Base-by-base conservation (phyloP, 305 asterid species). In the Caryopteris hybrid region DNA sequence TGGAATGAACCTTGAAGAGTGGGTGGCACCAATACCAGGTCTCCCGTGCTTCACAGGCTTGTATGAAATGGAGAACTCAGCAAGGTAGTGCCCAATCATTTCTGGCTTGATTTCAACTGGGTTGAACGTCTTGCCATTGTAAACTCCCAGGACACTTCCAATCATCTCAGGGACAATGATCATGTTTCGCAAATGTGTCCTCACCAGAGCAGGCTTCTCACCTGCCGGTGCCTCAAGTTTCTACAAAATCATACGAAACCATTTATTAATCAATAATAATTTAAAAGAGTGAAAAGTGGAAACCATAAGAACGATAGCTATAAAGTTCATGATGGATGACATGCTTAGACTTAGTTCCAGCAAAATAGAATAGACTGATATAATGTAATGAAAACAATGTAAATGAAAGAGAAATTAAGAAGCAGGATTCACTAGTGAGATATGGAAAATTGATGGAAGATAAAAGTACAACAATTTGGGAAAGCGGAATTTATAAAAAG, bases 131-230 rank as follows among this genome's bases (percentile, higher is more conserved):
- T 85, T 89, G 0, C 95, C 91, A 39, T 87, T 89, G 83, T 90
- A 90, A 25, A 90, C 91, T 2, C 97, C 97, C 1, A 90, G 70
- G 10, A 88, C 91, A 6, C 95, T 88, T 18, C 95, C 94, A 9
- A 90, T 90, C 90, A 89, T 88, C 85, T 89, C 90, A 34, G 96
- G 94, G 12, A 89, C 84, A 0, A 87, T 87, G 68, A 89, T 84
- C 96, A 89, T 87, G 81, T 89, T 87, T 10, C 96, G 69, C 41
- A 85, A 69, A 75, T 86, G 92, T 14, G 95, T 88, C 73, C 86
- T 84, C 54, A 88, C 80, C 3, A 81, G 80, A n/a, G 86, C 83
- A 0, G 95, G 95, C 77, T 85, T 85, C 72, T 87, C 91, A 61
- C 91, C 91, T 6, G 78, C 72, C 52, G 89, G 88, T 10, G 89